Evolutionary conservation across 2,329 filamentous ascomycete genomes (phyloP).

Genomic region (Amphichorda felina): DNA sequence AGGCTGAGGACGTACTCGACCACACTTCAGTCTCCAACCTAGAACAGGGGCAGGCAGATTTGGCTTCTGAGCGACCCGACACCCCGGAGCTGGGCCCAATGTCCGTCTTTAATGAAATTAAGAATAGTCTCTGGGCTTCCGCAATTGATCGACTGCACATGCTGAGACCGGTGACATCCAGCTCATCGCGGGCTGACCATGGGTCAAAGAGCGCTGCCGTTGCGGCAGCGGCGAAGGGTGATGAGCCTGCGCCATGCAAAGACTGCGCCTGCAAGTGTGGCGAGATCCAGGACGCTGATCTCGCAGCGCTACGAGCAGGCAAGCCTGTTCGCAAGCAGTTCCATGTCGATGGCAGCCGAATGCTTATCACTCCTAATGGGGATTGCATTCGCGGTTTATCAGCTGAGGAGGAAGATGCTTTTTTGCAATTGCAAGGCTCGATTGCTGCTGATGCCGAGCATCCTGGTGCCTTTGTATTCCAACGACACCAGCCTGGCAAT

Average conservation of each 20-base stretch:
- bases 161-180: constrained; percentile 20
- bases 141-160: constrained; percentile 22
- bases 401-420: constrained; percentile 56
- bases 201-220: constrained; percentile 2
- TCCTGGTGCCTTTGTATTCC: constrained; percentile 43
- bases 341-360: constrained; percentile 48
- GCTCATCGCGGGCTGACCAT: constrained; percentile 15
- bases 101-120: constrained; percentile 23
- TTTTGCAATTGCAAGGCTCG: constrained; percentile 53
- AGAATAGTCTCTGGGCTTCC: constrained; percentile 17
- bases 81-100: constrained; percentile 15
- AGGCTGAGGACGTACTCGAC: background rate
- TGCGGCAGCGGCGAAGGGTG: background rate
- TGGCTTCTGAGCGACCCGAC: background rate
- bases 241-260: constrained; percentile 15
- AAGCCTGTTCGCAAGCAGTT: constrained; percentile 47
- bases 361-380: constrained; percentile 65
- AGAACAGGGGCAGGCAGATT: constrained; percentile 1
- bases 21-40: background rate
- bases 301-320: constrained; percentile 40
- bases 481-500: constrained; percentile 38
- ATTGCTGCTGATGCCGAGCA: constrained; percentile 37
- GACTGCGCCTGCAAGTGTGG: constrained; percentile 25
- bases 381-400: constrained; percentile 65
- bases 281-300: constrained; percentile 35